These are phyloP conservation scores for Fistulifera pelliculosa DNA, from an alignment of 108 stramenopile genomes.

Conservation along the genomic window DNA sequence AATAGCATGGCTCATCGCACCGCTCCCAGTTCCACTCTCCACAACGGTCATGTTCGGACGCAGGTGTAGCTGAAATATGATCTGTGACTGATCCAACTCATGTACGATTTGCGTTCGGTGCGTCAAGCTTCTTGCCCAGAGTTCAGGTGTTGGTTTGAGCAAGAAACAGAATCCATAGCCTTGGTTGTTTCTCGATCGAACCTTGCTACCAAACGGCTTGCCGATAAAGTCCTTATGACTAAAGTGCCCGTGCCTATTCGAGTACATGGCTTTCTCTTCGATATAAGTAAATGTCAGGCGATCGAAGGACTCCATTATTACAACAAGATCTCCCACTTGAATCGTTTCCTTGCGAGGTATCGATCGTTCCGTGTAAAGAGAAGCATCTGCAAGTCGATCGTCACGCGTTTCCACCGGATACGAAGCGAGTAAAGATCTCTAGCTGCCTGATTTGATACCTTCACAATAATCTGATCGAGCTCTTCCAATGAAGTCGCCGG, in stretches of 20 bases:
- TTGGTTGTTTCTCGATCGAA: constrained; percentile 58
- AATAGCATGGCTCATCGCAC: constrained; percentile 77
- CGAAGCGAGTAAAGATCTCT: constrained; percentile 47
- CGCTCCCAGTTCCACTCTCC: constrained; percentile 89
- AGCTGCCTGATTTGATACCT: constrained; percentile 67
- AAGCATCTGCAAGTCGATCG: constrained; percentile 27
- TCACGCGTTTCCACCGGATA: constrained; percentile 3
- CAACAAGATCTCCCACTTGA: constrained; percentile 50
- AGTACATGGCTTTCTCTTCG: constrained; percentile 47
- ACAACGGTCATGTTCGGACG: constrained; percentile 81
- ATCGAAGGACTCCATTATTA: constrained; percentile 81
- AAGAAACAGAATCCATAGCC: constrained; percentile 78
- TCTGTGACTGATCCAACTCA: constrained; percentile 79
- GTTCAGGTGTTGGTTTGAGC: constrained; percentile 84
- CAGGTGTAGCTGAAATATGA: constrained; percentile 70
- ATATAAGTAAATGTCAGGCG: constrained; percentile 78
- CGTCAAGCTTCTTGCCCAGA: constrained; percentile 76
- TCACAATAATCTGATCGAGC: constrained; percentile 31
- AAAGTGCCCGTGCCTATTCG: constrained; percentile 84
- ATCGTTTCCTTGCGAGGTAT: constrained; percentile 44
- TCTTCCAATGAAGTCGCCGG: constrained; percentile 4
- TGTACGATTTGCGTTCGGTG: constrained; percentile 94
- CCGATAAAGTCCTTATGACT: constrained; percentile 86
- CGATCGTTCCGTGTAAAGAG: constrained; percentile 47
- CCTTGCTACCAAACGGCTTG: constrained; percentile 76